These are phyloP conservation scores for Colletotrichum melonis DNA, from an alignment of 2,329 filamentous ascomycete genomes.

Conservation along the genomic window DNA sequence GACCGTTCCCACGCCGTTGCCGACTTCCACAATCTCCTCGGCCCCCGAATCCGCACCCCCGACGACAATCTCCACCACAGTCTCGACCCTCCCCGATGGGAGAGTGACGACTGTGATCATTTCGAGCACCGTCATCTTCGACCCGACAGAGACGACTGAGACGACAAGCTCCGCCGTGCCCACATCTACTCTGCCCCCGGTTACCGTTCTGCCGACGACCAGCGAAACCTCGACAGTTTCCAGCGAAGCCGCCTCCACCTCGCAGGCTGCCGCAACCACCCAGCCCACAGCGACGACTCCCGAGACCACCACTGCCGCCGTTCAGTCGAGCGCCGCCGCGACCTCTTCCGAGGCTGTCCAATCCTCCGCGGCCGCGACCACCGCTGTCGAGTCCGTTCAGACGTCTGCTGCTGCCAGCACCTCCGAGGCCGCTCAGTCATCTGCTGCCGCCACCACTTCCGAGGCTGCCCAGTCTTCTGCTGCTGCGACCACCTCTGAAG, in stretches of 20 bases:
- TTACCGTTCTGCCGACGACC: conserved; percentile 35
- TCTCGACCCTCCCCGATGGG: conserved; percentile 33
- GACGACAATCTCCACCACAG: conserved; percentile 31
- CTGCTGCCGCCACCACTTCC: too few species aligned
- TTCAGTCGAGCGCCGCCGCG: neutral
- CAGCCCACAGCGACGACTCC: conserved; percentile 28
- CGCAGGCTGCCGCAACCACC: conserved; percentile 6
- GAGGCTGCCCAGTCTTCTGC: neutral
- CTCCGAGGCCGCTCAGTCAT: neutral
- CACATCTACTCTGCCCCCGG: conserved; percentile 33
- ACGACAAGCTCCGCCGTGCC: conserved; percentile 21
- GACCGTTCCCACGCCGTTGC: neutral
- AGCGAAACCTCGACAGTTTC: conserved; percentile 4
- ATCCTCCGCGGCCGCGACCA: neutral
- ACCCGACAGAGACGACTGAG: conserved; percentile 28
- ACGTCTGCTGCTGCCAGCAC: neutral
- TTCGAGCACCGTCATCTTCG: conserved; percentile 39
- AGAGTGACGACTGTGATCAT: conserved; percentile 43
- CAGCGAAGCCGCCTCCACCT: conserved; percentile 3
- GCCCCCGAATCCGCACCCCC: conserved; percentile 13
- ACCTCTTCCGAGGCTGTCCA: conserved; percentile 6
- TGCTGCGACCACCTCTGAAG: neutral
- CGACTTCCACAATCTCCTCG: conserved; percentile 8
- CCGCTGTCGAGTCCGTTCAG: neutral
- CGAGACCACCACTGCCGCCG: conserved; percentile 11